A percentile compares a stretch with the other conserved stretches of the same genome.
Conservation (phyloP, 179 eudicot species). For the Monotropa hypopitys region DNA sequence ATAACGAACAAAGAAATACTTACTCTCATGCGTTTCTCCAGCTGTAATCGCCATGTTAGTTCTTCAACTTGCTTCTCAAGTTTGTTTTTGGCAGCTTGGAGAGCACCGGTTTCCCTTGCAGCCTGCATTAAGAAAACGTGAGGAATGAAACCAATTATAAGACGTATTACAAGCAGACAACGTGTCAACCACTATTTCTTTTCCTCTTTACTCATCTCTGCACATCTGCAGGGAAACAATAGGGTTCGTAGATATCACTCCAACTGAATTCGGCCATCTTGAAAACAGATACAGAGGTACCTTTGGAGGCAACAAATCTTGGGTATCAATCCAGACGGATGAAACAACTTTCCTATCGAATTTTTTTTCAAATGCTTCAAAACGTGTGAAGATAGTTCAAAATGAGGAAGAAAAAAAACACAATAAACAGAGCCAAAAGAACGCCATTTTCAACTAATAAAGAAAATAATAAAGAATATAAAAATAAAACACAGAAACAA, state of each 20-base stretch:
- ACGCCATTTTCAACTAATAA: not conserved
- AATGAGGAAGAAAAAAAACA: not conserved
- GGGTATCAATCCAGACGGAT: not conserved
- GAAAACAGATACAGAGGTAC: not conserved
- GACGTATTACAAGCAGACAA: conserved; percentile 4
- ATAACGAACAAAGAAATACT: not conserved
- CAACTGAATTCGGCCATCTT: not conserved
- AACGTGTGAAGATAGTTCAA: not conserved
- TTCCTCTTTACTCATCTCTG: not conserved
- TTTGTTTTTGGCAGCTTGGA: conserved; percentile 95
- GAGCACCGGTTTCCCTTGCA: conserved; percentile 93
- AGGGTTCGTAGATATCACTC: not conserved
- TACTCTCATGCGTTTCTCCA: conserved; percentile 92
- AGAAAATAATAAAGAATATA: not conserved
- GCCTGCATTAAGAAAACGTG: conserved; percentile 42
- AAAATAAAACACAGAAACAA: not conserved
- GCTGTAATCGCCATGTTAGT: conserved; percentile 95
- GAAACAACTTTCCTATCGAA: not conserved
- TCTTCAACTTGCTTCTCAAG: conserved; percentile 98
- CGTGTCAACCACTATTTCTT: not conserved
- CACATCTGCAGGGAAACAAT: not conserved
- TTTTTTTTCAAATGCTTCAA: not conserved
- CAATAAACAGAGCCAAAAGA: not conserved
- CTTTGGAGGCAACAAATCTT: not conserved
- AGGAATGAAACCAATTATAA: not conserved